Percentiles rank a stretch among this genome's conserved stretches.
phyloP scores from a whole-genome alignment of 106 monocot genomes.

The Dioscorea dumetorum region DNA sequence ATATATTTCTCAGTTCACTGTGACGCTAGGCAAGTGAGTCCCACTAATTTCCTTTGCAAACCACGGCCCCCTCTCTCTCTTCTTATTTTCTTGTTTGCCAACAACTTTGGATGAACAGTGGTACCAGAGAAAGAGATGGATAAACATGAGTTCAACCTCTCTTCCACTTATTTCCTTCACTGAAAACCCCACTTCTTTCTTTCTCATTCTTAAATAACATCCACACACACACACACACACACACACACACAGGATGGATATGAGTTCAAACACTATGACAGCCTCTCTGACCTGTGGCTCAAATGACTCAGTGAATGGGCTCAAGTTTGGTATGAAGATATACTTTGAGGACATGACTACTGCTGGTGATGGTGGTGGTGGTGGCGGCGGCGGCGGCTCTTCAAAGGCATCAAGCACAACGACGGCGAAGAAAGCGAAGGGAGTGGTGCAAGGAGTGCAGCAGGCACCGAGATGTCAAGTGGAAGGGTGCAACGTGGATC shows the following conservation, averaged over 20 bases:
- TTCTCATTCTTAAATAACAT: too few relatives aligned
- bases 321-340: slow-evolving; percentile 26
- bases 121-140: not conserved
- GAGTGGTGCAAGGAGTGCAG: slow-evolving; percentile 13
- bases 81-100: too few relatives aligned
- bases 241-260: not conserved
- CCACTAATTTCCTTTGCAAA: too few relatives aligned
- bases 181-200: too few relatives aligned
- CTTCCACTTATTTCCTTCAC: too few relatives aligned
- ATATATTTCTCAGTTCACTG: too few relatives aligned
- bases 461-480: slow-evolving; percentile 43
- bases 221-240: too few relatives aligned
- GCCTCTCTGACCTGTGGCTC: slow-evolving; percentile 3
- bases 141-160: too few relatives aligned
- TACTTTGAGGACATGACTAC: slow-evolving; percentile 11
- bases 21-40: too few relatives aligned
- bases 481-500: slow-evolving; percentile 42
- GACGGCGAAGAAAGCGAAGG: slow-evolving; percentile 24
- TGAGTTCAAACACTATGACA: slow-evolving; percentile 11
- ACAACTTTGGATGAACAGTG: not conserved
- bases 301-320: slow-evolving; percentile 7
- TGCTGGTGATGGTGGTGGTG: slow-evolving; percentile 1
- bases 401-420: not conserved
- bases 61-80: too few relatives aligned
- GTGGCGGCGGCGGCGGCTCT: not conserved